A percentile compares a stretch with the other conserved stretches of the same genome.
Conservation (phyloP, 2,329 filamentous ascomycete species). For the Diaporthe caulivora region DNA sequence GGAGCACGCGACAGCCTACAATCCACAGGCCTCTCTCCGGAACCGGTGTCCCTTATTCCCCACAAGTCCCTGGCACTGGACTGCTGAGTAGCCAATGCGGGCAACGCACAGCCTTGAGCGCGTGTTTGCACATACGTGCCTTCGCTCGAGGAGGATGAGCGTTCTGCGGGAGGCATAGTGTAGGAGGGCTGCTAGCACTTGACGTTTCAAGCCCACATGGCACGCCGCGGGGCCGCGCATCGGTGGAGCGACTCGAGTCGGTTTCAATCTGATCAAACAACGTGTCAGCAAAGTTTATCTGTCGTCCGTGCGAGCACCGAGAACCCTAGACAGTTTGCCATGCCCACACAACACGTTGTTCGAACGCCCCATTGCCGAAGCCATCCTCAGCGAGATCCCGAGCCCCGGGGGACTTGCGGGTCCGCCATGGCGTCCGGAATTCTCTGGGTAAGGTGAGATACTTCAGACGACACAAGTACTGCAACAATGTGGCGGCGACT, state of each 20-base stretch:
- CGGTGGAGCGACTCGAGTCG: conserved; percentile 13
- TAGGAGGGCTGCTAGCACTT: background rate
- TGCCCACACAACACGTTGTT: background rate
- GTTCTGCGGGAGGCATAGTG: background rate
- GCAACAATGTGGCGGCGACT: background rate
- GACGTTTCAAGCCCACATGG: conserved; percentile 18
- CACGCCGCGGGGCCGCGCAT: background rate
- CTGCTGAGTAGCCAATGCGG: background rate
- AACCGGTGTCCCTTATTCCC: background rate
- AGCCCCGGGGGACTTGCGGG: conserved; percentile 27
- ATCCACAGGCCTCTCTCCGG: background rate
- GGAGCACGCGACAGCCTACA: conserved; percentile 7
- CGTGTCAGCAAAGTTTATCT: conserved; percentile 7
- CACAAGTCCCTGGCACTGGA: background rate
- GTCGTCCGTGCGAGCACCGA: conserved; percentile 13
- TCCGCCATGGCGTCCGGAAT: background rate
- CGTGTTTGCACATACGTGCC: background rate
- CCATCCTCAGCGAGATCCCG: conserved; percentile 8
- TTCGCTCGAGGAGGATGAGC: background rate
- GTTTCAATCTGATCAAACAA: conserved; percentile 23
- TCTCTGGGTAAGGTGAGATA: conserved; percentile 11
- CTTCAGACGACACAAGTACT: background rate
- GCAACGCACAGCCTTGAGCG: background rate
- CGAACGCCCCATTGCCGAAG: background rate
- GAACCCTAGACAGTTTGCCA: background rate